Percentiles rank a stretch among this genome's conserved stretches.
Evolutionary conservation across 345 rosid species (phyloP).

Genomic region (Acer campestre): DNA sequence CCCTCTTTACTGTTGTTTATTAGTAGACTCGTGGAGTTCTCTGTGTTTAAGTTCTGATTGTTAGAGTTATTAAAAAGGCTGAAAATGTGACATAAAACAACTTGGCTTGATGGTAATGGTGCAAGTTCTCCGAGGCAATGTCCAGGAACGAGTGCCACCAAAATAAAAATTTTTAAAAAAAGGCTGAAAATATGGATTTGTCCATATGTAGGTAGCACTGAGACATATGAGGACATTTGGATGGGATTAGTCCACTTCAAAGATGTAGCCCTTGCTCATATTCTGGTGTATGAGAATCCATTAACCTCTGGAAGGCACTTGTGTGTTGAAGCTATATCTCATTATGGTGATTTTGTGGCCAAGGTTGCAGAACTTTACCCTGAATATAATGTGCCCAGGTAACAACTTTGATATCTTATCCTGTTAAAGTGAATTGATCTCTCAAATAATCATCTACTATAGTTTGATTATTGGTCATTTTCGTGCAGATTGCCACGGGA

Average conservation of each 20-base stretch:
- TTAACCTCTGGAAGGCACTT: slow-evolving; percentile 80
- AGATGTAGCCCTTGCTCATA: slow-evolving; percentile 87
- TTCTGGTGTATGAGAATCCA: slow-evolving; percentile 81
- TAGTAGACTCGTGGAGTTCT: too few species aligned
- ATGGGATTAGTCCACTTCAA: slow-evolving; percentile 94
- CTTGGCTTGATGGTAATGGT: too few species aligned
- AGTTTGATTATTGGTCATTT: background rate
- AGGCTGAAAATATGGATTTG: too few species aligned
- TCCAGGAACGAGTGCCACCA: too few species aligned
- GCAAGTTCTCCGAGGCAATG: too few species aligned
- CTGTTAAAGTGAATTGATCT: background rate
- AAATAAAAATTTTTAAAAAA: too few species aligned
- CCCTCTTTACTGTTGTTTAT: too few species aligned
- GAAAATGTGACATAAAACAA: too few species aligned
- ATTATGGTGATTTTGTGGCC: slow-evolving; percentile 87
- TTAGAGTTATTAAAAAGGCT: too few species aligned
- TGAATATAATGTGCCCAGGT: slow-evolving; percentile 76
- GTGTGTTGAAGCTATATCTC: slow-evolving; percentile 87
- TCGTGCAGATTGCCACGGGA: slow-evolving; percentile 63
- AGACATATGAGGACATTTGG: slow-evolving; percentile 67
- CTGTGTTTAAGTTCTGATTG: too few species aligned
- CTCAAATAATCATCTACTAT: background rate
- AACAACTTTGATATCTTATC: slow-evolving; percentile 2
- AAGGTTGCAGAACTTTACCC: slow-evolving; percentile 95
- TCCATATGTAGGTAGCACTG: slow-evolving; percentile 65